Conservation (phyloP, 2,329 filamentous ascomycete genomes). For the Sordariomycetes sp. region DNA sequence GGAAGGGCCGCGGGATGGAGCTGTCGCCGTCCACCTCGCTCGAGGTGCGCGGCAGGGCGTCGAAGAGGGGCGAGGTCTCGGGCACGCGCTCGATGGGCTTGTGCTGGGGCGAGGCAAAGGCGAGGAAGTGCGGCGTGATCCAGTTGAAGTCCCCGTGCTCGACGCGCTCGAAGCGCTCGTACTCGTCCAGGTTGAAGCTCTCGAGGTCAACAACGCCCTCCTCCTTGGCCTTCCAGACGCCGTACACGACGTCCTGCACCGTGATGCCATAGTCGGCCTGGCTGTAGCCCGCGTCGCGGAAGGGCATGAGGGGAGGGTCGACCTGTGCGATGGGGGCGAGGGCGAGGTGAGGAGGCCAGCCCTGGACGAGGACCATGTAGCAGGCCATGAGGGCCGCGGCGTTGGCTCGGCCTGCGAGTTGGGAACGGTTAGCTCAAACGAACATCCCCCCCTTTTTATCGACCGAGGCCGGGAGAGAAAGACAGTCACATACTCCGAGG, state of each 20-base stretch:
- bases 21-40: conserved; percentile 60
- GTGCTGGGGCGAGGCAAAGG: conserved; percentile 91
- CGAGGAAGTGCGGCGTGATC: conserved; percentile 90
- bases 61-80: conserved; percentile 61
- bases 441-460: too few relatives aligned
- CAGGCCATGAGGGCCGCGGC: conserved; percentile 90
- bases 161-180: conserved; percentile 89
- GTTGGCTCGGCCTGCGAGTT: conserved; percentile 69
- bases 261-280: conserved; percentile 94
- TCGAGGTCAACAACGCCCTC: conserved; percentile 84
- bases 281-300: conserved; percentile 95
- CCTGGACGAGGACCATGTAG: conserved; percentile 98
- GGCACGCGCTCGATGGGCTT: conserved; percentile 63
- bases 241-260: conserved; percentile 95
- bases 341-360: conserved; percentile 92
- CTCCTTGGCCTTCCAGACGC: conserved; percentile 98
- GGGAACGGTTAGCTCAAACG: background rate
- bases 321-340: conserved; percentile 93
- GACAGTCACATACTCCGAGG: conserved; percentile 60
- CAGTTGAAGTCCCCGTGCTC: conserved; percentile 99
- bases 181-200: conserved; percentile 94
- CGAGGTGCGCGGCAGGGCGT: conserved; percentile 64
- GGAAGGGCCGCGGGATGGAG: conserved; percentile 75
- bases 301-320: conserved; percentile 96
- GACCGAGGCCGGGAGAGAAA: conserved; percentile 1